Conservation (phyloP, 2,329 filamentous ascomycete species). For the Calycina herbarum region DNA sequence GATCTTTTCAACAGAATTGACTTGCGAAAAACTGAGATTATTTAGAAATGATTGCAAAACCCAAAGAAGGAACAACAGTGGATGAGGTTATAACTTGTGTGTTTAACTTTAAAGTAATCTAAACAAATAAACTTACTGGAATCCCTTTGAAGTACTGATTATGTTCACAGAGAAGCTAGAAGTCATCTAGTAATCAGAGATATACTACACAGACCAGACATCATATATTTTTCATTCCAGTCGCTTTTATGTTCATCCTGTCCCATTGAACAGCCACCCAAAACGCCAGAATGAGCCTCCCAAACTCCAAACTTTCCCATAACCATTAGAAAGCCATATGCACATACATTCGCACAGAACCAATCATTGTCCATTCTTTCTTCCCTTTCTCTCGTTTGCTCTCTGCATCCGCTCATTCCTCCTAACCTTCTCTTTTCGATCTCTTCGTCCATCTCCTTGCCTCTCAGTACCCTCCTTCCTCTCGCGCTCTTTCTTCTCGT, state of each 20-base stretch:
- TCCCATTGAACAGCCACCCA: not conserved
- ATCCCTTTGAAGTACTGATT: not conserved
- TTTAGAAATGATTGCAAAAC: no score
- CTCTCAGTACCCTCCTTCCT: slow-evolving; percentile 62
- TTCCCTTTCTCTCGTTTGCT: slow-evolving; percentile 58
- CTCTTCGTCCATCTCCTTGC: slow-evolving; percentile 62
- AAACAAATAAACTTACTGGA: not conserved
- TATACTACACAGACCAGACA: not conserved
- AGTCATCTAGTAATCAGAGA: not conserved
- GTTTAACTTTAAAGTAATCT: no score
- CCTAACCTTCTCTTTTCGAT: slow-evolving; percentile 67
- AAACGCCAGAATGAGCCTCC: slow-evolving; percentile 8
- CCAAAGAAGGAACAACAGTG: no score
- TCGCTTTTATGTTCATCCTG: slow-evolving; percentile 3
- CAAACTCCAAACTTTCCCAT: slow-evolving; percentile 6
- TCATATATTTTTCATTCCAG: not conserved
- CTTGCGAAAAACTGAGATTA: no score
- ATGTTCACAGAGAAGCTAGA: not conserved
- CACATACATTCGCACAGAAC: not conserved
- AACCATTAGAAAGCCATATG: not conserved
- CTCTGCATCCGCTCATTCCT: slow-evolving; percentile 70
- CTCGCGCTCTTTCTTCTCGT: slow-evolving; percentile 68
- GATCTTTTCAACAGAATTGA: no score
- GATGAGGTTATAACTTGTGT: no score
- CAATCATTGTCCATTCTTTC: slow-evolving; percentile 31